Evolutionary conservation across 1,284 basidiomycete genomes (phyloP), one percentile per base, ranked within the genome.

Genomic region (Trametes hirsuta): DNA sequence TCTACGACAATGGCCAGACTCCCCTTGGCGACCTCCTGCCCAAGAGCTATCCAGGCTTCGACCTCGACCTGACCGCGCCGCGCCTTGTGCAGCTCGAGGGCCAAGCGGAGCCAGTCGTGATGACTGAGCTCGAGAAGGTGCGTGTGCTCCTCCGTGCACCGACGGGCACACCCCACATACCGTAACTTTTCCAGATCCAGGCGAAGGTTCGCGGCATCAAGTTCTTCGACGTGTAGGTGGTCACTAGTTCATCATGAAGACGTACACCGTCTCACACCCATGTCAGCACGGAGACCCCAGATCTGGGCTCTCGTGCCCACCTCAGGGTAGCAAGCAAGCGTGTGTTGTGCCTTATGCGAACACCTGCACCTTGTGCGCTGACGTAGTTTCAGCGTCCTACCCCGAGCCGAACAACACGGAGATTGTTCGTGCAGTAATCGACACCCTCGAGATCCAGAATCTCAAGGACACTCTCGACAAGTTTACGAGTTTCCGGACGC

Each of bases 61-160:
- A 76, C 67, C 76, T 94, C 58, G 87, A 94, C 75, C 79, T 95
- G 55, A 78, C 82, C 63, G 90, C 85, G 57, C 79, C 80, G 58
- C 84, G 94, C 53, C 82, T 95, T 49, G 86, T 96, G 50, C 85
- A 93, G 72, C 80, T 93, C 68, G 84, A 87, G 59, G 88, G 84
- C 51, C 76, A 84, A 44, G 59, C 58, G 62, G 76, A 79, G 11
- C 89, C 91, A 21, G 81, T 87, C 36, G 90, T 86, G 87, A 88
- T 94, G 76, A 85, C 92, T 12, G 94, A 96, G 74, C 77, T 90
- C 36, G 86, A 95, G 68, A 96, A 93, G 86, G 90, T 87, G 36
- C 22, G 36, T 48, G 35, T 53, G 50, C 22, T 42, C 37, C 54
- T 53, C 42, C 41, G 53, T 58, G 11, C 46, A 41, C 51, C 42